A percentile compares a stretch with the other conserved stretches of the same genome.
phyloP scores from a whole-genome alignment of 768 basidiomycete species.

The Suillus americanus region DNA sequence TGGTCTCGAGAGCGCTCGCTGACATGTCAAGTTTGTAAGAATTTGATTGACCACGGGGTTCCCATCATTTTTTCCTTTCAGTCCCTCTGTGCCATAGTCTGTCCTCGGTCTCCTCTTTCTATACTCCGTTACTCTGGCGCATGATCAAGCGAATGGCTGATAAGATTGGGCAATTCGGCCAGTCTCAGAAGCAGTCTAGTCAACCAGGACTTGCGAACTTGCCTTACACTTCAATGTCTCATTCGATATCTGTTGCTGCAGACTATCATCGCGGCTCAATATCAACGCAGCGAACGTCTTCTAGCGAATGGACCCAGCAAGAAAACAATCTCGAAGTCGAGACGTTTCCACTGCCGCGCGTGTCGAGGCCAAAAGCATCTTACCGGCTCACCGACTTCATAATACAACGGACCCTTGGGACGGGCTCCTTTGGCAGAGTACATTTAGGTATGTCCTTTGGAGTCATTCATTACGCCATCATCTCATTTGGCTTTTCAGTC shows the following conservation, averaged over 20 bases:
- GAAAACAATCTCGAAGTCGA: conserved; percentile 38
- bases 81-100: neutral
- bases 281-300: conserved; percentile 66
- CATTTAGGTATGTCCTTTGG: conserved; percentile 61
- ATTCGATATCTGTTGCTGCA: conserved; percentile 29
- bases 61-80: conserved; percentile 5
- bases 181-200: conserved; percentile 7
- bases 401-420: conserved; percentile 83
- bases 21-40: neutral
- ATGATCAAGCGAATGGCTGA: conserved; percentile 56
- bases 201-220: conserved; percentile 1
- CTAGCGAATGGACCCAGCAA: conserved; percentile 47
- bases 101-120: neutral
- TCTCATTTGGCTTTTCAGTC: conserved; percentile 43
- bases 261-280: conserved; percentile 65
- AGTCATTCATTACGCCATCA: conserved; percentile 11
- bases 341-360: conserved; percentile 33
- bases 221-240: conserved; percentile 1
- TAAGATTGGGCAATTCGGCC: conserved; percentile 39
- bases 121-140: neutral
- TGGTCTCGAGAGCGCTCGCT: neutral
- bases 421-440: conserved; percentile 97
- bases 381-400: conserved; percentile 78
- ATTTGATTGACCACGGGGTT: neutral
- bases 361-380: conserved; percentile 55